A percentile compares a stretch with the other conserved stretches of the same genome.
Conservation (phyloP, 2,329 filamentous ascomycete genomes). For the Pseudogymnoascus verrucosus region DNA sequence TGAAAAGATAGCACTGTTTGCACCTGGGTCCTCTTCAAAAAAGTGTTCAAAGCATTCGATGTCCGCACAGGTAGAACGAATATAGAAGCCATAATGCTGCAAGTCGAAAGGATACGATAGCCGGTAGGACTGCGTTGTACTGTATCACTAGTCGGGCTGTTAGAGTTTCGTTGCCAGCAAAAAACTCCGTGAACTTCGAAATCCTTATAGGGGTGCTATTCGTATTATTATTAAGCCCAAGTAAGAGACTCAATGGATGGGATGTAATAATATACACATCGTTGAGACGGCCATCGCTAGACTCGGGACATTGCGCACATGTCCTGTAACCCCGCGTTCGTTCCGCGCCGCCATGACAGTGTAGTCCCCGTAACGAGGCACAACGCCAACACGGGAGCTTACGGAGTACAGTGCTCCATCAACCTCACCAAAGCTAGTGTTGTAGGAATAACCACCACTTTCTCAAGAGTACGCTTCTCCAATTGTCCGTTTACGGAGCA, state of each 20-base stretch:
- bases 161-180: neutral
- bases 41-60: neutral
- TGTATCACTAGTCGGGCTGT: neutral
- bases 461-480: neutral
- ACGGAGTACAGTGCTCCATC: neutral
- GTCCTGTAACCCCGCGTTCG: neutral
- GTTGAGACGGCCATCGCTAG: neutral
- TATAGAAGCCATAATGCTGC: neutral
- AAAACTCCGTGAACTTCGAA: neutral
- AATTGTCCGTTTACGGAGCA: neutral
- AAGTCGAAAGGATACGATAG: neutral
- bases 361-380: neutral
- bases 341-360: no score
- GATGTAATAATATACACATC: neutral
- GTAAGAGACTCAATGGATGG: neutral
- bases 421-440: neutral
- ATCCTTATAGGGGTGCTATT: neutral
- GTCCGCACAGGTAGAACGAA: neutral
- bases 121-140: neutral
- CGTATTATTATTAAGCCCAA: neutral
- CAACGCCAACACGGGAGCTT: neutral
- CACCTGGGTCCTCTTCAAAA: neutral
- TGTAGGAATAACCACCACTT: neutral
- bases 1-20: neutral
- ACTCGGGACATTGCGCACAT: neutral